Percentiles rank a stretch among this genome's conserved stretches.
phyloP scores from a whole-genome alignment of 2,329 filamentous ascomycete genomes.

The Neodidymelliopsis sp. region DNA sequence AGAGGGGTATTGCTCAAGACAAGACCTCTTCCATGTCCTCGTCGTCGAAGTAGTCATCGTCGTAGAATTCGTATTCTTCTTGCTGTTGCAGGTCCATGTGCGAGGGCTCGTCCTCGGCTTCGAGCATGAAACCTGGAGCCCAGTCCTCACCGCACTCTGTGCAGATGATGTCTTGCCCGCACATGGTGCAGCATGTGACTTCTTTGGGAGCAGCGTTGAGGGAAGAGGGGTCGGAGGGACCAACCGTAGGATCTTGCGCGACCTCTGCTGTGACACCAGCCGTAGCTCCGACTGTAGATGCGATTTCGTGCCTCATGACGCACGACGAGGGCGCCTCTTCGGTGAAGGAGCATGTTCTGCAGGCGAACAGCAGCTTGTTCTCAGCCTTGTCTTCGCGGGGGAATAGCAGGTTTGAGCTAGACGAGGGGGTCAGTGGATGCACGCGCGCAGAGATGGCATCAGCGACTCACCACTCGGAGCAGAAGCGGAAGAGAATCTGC shows the following conservation, averaged over 20 bases:
- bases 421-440: conserved; percentile 13
- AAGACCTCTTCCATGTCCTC: conserved; percentile 43
- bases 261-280: conserved; percentile 98
- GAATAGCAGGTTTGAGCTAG: conserved; percentile 93
- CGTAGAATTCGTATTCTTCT: conserved; percentile 26
- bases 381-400: conserved; percentile 90
- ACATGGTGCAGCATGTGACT: conserved; percentile 63
- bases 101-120: conserved; percentile 50
- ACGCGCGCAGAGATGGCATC: neutral
- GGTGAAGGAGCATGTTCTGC: conserved; percentile 92
- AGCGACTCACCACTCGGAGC: conserved; percentile 81
- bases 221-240: conserved; percentile 59
- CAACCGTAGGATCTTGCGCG: conserved; percentile 96
- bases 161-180: conserved; percentile 65
- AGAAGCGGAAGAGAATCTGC: conserved; percentile 97
- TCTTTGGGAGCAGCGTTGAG: conserved; percentile 36
- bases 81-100: conserved; percentile 31
- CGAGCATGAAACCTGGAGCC: conserved; percentile 54
- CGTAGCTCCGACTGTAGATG: conserved; percentile 90
- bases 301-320: conserved; percentile 94
- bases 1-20: conserved; percentile 41
- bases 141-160: conserved; percentile 58
- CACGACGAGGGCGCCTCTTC: conserved; percentile 87
- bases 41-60: conserved; percentile 30
- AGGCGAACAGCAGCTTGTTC: conserved; percentile 90